These are phyloP conservation scores for Brettanomyces anomalus DNA, from an alignment of 805 yeast species.

Conservation along the genomic window DNA sequence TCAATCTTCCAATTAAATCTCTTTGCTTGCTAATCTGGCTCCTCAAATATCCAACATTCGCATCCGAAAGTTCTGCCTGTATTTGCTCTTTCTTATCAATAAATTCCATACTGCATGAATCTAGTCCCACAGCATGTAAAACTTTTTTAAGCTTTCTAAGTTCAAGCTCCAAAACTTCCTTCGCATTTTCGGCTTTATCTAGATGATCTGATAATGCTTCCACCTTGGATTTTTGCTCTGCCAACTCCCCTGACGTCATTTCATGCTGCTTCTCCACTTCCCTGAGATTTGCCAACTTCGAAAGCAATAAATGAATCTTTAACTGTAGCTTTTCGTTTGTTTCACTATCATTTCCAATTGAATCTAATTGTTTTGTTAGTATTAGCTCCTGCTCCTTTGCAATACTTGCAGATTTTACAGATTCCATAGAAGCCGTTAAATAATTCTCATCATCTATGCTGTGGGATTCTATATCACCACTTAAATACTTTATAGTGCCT, in stretches of 20 bases:
- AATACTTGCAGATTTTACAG: too few species aligned
- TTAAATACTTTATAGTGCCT: too few species aligned
- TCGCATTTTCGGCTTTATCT: slow-evolving; percentile 7
- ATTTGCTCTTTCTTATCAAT: not conserved
- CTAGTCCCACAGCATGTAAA: slow-evolving; percentile 12
- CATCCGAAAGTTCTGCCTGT: slow-evolving; percentile 3
- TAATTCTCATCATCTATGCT: too few species aligned
- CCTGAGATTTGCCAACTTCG: slow-evolving; percentile 29
- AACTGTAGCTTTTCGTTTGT: too few species aligned
- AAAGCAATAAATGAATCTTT: slow-evolving; percentile 32
- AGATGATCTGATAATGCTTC: slow-evolving; percentile 11
- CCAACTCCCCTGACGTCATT: slow-evolving; percentile 15
- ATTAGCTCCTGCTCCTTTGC: too few species aligned
- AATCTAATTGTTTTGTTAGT: too few species aligned
- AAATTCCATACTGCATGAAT: not conserved
- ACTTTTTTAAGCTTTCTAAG: slow-evolving; percentile 20
- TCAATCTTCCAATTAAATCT: slow-evolving; percentile 5
- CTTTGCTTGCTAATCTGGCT: slow-evolving; percentile 7
- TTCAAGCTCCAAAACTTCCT: slow-evolving; percentile 20
- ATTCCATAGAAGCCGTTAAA: too few species aligned
- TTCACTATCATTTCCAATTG: too few species aligned
- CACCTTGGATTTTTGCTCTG: slow-evolving; percentile 17
- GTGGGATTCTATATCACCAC: too few species aligned
- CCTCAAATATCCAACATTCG: slow-evolving; percentile 5
- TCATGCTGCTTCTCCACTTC: slow-evolving; percentile 22